Base-by-base conservation (phyloP, 371 early-diverging fungal genomes). In the Zopfochytrium polystomum region DNA sequence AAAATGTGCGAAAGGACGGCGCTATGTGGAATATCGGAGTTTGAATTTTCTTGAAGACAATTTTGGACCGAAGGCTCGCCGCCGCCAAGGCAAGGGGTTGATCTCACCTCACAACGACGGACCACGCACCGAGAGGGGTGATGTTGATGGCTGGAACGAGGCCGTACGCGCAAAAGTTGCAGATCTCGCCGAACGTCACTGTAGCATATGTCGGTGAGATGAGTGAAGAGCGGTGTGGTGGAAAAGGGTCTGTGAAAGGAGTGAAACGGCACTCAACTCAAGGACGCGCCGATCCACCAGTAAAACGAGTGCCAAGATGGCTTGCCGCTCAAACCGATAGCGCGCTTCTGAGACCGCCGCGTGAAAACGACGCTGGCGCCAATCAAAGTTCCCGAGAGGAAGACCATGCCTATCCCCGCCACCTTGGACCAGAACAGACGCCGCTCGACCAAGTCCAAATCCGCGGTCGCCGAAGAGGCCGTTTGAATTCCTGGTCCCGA, bases 231-330 rank as follows among this genome's bases (percentile, higher is more conserved):
- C n/a, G n/a, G n/a, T n/a, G n/a, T n/a, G n/a, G n/a, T n/a, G n/a
- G n/a, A n/a, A n/a, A n/a, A n/a, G n/a, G n/a, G n/a, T n/a, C n/a
- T n/a, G 30, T 15, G 38, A 38, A 54, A 38, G 11, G n/a, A 31
- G 13, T 9, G n/a, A 54, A 25, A 29, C 18, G 15, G 3, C 31
- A 48, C 11, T 38, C 45, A 33, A 88, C 87, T n/a, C n/a, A n/a
- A n/a, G n/a, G n/a, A n/a, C 87, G 95, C 91, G 44, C 96, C 96
- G 32, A 80, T 73, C 90, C 95, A 95, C 96, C 96, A 96, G 25
- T 89, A 77, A 60, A 82, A 79, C 62, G 85, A 90, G 60, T 82
- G 87, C 48, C 96, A 76, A 73, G 95, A 97, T 20, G 87, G n/a
- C n/a, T n/a, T 27, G 58, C 62, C 5, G 27, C 5, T 3, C 58